These are phyloP conservation scores for Lolium multiflorum DNA, from an alignment of 176 grass and related monocot genomes.

Conservation along the genomic window DNA sequence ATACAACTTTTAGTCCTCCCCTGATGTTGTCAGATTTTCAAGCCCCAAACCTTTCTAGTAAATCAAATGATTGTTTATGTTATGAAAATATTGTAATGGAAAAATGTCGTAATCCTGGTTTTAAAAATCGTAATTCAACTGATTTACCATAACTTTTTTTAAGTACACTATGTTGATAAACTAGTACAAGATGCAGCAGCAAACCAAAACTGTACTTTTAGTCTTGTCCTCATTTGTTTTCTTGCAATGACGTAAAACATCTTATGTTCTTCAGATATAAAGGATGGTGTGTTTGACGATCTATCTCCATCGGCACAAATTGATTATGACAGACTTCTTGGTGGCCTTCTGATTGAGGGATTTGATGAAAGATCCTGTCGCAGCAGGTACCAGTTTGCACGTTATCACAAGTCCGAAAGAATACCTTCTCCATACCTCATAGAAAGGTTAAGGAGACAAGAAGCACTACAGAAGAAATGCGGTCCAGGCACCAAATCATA, in stretches of 20 bases:
- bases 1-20: slow-evolving; percentile 1
- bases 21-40: neutral
- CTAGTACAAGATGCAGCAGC: neutral
- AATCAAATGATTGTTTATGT: neutral
- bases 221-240: slow-evolving; percentile 3
- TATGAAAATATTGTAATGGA: neutral
- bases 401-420: slow-evolving; percentile 55
- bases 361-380: slow-evolving; percentile 73
- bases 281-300: slow-evolving; percentile 47
- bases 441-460: slow-evolving; percentile 73
- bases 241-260: slow-evolving; percentile 20
- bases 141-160: neutral
- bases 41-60: neutral
- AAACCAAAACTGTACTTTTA: neutral
- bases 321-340: slow-evolving; percentile 61
- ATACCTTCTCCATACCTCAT: slow-evolving; percentile 69
- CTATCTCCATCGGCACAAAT: slow-evolving; percentile 41
- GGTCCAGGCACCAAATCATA: slow-evolving; percentile 71
- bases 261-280: slow-evolving; percentile 42
- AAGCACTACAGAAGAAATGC: slow-evolving; percentile 71
- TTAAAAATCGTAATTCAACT: neutral
- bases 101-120: neutral
- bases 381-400: slow-evolving; percentile 75
- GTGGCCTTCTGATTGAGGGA: slow-evolving; percentile 65
- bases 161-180: slow-evolving; percentile 3